phyloP scores from a whole-genome alignment of 208 protist genomes.

The Acanthamoeba castellanii region DNA sequence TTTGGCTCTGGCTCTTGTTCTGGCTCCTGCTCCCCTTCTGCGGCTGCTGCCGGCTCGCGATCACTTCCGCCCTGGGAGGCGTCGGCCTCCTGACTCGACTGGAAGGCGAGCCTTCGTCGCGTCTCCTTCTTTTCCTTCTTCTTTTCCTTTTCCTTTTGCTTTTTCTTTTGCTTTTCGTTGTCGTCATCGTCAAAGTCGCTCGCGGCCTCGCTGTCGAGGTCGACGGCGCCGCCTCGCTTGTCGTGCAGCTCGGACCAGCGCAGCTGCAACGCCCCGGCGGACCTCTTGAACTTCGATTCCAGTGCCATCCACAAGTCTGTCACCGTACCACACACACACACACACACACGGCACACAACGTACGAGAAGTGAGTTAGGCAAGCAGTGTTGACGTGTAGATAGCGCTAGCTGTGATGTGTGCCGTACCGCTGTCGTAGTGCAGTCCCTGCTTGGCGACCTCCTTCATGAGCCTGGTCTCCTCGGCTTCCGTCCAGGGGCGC shows the following conservation, averaged over 20 bases:
- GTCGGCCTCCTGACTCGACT: not conserved
- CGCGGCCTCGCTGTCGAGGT: not conserved
- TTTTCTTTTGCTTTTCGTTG: not conserved
- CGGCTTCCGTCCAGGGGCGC: not conserved
- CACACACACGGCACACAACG: not conserved
- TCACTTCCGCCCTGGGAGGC: not conserved
- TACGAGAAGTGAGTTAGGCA: not conserved
- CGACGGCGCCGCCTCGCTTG: not conserved
- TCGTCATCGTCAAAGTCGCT: not conserved
- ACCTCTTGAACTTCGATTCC: constrained; percentile 35
- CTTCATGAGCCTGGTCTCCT: not conserved
- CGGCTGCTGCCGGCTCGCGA: not conserved
- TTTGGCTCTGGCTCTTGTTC: not conserved
- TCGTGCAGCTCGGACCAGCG: constrained; percentile 33
- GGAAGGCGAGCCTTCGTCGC: not conserved
- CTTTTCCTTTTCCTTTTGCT: not conserved
- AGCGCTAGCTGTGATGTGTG: not conserved
- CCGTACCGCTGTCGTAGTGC: constrained; percentile 16
- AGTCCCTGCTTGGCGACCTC: not conserved
- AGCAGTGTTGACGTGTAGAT: not conserved
- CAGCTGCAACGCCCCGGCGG: constrained; percentile 8
- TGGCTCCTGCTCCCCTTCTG: not conserved
- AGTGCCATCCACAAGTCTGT: constrained; percentile 1
- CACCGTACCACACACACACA: not conserved
- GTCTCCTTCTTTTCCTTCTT: not conserved